Conservation (phyloP, 2,329 filamentous ascomycete species). For the Fusarium concolor region DNA sequence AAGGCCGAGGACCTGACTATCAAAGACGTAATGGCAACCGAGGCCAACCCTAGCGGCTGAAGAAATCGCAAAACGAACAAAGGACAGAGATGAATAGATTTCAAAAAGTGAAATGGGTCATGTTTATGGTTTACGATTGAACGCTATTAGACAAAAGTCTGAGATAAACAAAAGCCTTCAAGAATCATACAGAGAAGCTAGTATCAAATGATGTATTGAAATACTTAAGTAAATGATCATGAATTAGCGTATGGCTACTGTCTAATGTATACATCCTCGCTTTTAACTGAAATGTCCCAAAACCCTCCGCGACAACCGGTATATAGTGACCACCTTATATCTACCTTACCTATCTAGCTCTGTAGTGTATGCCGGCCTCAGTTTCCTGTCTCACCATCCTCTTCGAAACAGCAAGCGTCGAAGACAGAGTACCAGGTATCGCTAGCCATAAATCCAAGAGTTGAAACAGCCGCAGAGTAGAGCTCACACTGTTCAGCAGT, state of each 20-base stretch:
- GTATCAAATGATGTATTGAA: conserved; percentile 28
- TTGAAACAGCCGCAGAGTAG: conserved; percentile 15
- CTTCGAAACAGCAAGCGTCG: conserved; percentile 30
- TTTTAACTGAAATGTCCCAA: background rate
- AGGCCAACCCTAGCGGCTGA: conserved; percentile 26
- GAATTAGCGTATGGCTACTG: background rate
- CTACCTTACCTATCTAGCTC: conserved; percentile 7
- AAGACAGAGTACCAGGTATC: conserved; percentile 12
- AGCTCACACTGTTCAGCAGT: conserved; percentile 28
- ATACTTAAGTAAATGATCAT: background rate
- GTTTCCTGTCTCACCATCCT: background rate
- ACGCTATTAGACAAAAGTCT: background rate
- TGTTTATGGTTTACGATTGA: background rate
- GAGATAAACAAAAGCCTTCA: background rate
- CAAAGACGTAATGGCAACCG: conserved; percentile 15
- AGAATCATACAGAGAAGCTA: background rate
- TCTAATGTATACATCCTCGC: background rate
- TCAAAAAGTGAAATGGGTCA: background rate
- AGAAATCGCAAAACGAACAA: background rate
- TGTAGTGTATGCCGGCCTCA: background rate
- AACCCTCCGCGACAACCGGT: background rate
- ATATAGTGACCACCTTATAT: conserved; percentile 1
- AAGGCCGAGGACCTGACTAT: conserved; percentile 34
- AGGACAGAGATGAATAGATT: background rate
- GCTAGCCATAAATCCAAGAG: conserved; percentile 4